phyloP scores from a whole-genome alignment of 208 protist genomes.

The Leishmania turanica region DNA sequence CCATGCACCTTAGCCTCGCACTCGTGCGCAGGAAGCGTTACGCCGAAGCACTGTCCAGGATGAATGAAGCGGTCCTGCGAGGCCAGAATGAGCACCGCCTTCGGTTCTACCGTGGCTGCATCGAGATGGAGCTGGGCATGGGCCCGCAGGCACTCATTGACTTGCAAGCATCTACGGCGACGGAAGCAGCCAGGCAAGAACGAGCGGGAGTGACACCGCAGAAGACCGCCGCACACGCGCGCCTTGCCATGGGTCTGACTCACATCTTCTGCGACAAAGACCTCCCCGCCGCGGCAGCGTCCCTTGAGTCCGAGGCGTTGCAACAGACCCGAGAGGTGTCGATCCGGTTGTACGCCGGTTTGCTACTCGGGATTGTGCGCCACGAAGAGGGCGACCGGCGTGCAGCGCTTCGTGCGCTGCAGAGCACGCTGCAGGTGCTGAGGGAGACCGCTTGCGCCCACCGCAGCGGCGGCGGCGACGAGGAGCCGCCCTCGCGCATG shows the following conservation, averaged over 20 bases:
- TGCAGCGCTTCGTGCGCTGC: constrained; percentile 14
- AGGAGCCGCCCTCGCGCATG: constrained; percentile 17
- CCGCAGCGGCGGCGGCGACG: not conserved
- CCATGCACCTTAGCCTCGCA: constrained; percentile 69
- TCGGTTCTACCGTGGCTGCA: constrained; percentile 79
- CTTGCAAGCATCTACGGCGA: constrained; percentile 12
- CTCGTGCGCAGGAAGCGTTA: constrained; percentile 53
- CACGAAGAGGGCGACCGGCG: constrained; percentile 7
- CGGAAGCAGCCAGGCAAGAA: not conserved
- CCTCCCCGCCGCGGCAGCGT: not conserved
- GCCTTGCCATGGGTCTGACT: constrained; percentile 21
- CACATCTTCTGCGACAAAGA: constrained; percentile 29
- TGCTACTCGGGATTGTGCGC: constrained; percentile 22
- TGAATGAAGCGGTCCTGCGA: constrained; percentile 70
- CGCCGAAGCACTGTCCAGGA: constrained; percentile 66
- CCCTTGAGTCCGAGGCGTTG: constrained; percentile 11
- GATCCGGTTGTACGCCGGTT: constrained; percentile 9
- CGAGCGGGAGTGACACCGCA: not conserved
- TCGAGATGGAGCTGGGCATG: constrained; percentile 56
- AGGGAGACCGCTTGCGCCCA: not conserved
- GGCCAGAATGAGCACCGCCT: constrained; percentile 43
- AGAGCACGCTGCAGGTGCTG: constrained; percentile 3
- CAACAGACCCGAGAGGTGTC: constrained; percentile 1
- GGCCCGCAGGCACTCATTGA: constrained; percentile 36
- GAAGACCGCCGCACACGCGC: constrained; percentile 3